A percentile compares a stretch with the other conserved stretches of the same genome.
Conservation (phyloP, 257 asterid species). For the Cordia subcordata region DNA sequence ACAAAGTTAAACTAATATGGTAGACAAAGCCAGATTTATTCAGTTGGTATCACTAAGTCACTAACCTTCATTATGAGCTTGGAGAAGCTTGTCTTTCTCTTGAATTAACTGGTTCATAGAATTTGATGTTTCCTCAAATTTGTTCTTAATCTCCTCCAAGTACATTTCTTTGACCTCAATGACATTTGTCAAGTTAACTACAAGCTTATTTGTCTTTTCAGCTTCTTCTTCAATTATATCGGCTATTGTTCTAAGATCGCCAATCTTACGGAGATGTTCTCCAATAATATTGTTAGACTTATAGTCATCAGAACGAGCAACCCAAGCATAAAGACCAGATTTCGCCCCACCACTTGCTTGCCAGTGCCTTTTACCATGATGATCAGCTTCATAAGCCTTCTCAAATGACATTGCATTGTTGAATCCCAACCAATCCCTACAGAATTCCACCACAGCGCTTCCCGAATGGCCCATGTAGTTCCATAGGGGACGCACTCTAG, state of each 20-base stretch:
- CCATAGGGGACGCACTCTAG: slow-evolving; percentile 78
- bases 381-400: slow-evolving; percentile 57
- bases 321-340: slow-evolving; percentile 70
- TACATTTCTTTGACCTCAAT: slow-evolving; percentile 68
- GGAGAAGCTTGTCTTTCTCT: slow-evolving; percentile 71
- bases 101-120: slow-evolving; percentile 42
- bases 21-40: slow-evolving; percentile 7
- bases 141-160: slow-evolving; percentile 58
- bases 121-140: slow-evolving; percentile 60
- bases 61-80: slow-evolving; percentile 70
- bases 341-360: slow-evolving; percentile 31
- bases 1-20: slow-evolving; percentile 17
- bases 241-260: slow-evolving; percentile 71
- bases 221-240: slow-evolving; percentile 78
- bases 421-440: slow-evolving; percentile 81
- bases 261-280: slow-evolving; percentile 75
- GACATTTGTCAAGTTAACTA: slow-evolving; percentile 54
- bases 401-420: slow-evolving; percentile 71
- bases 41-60: slow-evolving; percentile 4
- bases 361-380: slow-evolving; percentile 75
- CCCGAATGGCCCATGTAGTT: slow-evolving; percentile 76
- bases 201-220: slow-evolving; percentile 65
- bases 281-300: slow-evolving; percentile 47
- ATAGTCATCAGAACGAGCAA: slow-evolving; percentile 88
- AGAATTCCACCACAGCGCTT: slow-evolving; percentile 74